Conservation (phyloP, 2,329 filamentous ascomycete genomes). For the Amesomyces nigricolor region DNA sequence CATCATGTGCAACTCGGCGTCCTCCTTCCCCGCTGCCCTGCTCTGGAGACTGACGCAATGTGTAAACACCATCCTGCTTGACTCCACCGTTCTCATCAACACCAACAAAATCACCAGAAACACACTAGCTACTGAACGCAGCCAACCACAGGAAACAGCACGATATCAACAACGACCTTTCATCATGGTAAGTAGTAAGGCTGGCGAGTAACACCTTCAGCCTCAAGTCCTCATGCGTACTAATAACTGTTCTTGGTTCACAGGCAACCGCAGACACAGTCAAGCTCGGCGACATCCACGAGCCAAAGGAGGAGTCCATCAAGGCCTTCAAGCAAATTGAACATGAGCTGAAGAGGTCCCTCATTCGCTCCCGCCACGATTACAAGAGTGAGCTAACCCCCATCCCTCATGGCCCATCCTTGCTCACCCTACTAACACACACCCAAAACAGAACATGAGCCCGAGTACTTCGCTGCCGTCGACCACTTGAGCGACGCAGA, state of each 20-base stretch:
- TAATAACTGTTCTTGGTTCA: neutral
- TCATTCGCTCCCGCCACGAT: conserved; percentile 45
- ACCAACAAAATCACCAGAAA: too few species aligned
- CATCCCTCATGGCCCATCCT: neutral
- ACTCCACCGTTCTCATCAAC: too few species aligned
- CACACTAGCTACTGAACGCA: too few species aligned
- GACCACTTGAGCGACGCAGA: conserved; percentile 35
- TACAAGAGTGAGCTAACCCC: conserved; percentile 35
- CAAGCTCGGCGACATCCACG: conserved; percentile 43
- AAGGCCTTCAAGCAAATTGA: conserved; percentile 45
- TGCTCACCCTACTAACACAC: neutral
- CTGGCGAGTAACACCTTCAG: too few species aligned
- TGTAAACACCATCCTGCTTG: too few species aligned
- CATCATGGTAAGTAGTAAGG: conserved; percentile 5
- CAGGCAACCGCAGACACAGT: conserved; percentile 51
- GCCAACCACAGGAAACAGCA: neutral
- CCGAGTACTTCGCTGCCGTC: conserved; percentile 49
- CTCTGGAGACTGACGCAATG: too few species aligned
- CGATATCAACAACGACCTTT: neutral
- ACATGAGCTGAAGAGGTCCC: conserved; percentile 45
- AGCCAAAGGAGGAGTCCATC: conserved; percentile 46
- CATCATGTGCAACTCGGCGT: too few species aligned
- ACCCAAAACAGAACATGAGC: conserved; percentile 43
- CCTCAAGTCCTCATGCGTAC: too few species aligned
- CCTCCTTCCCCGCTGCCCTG: too few species aligned